Conservation (phyloP, 495 filamentous ascomycete genomes). For the Podospora conica region DNA sequence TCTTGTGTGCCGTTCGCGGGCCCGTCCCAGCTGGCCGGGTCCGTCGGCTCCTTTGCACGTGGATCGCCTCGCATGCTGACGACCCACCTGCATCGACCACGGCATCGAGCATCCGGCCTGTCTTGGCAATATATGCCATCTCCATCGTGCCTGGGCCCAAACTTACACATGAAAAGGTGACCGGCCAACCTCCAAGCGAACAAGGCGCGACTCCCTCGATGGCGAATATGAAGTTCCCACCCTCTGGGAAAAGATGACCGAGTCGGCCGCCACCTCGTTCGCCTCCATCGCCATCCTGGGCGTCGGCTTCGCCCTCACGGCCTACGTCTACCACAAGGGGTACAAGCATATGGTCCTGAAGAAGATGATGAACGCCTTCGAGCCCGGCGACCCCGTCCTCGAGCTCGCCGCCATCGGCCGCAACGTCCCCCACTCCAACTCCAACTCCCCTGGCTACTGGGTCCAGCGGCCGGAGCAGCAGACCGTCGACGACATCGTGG, state of each 20-base stretch:
- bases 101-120: no score
- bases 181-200: not conserved
- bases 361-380: slow-evolving; percentile 93
- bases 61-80: not conserved
- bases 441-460: slow-evolving; percentile 66
- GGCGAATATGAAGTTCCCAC: slow-evolving; percentile 28
- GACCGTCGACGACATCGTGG: slow-evolving; percentile 70
- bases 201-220: not conserved
- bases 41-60: not conserved
- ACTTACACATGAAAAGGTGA: slow-evolving; percentile 1
- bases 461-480: slow-evolving; percentile 72
- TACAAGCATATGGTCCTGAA: slow-evolving; percentile 84
- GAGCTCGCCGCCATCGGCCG: slow-evolving; percentile 74
- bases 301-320: slow-evolving; percentile 61
- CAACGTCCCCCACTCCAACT: slow-evolving; percentile 42
- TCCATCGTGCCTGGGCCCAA: not conserved
- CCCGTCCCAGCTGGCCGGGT: not conserved
- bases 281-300: slow-evolving; percentile 81
- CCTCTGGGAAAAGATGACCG: slow-evolving; percentile 66
- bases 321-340: slow-evolving; percentile 76
- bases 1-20: not conserved
- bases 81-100: not conserved
- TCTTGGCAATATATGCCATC: not conserved
- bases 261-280: slow-evolving; percentile 77
- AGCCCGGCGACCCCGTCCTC: slow-evolving; percentile 84